Base-by-base conservation (phyloP, 257 asterid genomes). In the Primulina tabacum region DNA sequence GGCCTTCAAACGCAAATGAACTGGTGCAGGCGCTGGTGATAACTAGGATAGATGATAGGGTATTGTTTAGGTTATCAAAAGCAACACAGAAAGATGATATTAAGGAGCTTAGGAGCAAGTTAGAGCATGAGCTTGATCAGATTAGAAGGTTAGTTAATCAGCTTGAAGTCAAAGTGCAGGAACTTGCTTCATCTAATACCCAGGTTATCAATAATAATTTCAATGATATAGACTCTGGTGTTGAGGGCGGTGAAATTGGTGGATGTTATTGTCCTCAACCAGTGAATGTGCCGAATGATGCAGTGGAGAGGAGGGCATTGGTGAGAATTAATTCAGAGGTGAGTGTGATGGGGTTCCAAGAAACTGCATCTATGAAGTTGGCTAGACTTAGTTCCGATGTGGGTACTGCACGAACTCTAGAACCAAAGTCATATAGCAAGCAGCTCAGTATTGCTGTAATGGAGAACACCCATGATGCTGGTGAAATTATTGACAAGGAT, bases 401-500 rank as follows among this genome's bases (percentile, higher is more conserved):
- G 58, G 89, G 93, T 69, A 74, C 84, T 10, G 71, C 76, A 10
- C 75, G 92, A 47, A 82, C 77, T 69, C 79, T 74, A 16, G 88
- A 80, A 47, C 70, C 82, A 3, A 85, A 91, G 77, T 77, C 81
- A 37, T 88, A 84, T 71, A 68, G 40, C 65, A 77, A 92, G 81
- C 91, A 85, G 69, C 87, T 89, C 70, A 90, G 86, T 70, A 86
- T 88, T 80, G 72, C 92, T 10, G 85, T 84, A 30, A 75, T 73
- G 70, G 87, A 76, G n/a, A 86, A 83, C 69, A 82, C 70, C 78
- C 79, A 79, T 71, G 75, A 75, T 67, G 73, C 60, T 18, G 71
- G 68, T 70, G 93, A 82, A 32, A 79, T 64, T 73, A 69, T 80
- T 32, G 97, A 90, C 85, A 92, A 89, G 82, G 98, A 92, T 84